These are phyloP conservation scores for Pythium aristosporum DNA, from an alignment of 352 stramenopile species.

Conservation along the genomic window DNA sequence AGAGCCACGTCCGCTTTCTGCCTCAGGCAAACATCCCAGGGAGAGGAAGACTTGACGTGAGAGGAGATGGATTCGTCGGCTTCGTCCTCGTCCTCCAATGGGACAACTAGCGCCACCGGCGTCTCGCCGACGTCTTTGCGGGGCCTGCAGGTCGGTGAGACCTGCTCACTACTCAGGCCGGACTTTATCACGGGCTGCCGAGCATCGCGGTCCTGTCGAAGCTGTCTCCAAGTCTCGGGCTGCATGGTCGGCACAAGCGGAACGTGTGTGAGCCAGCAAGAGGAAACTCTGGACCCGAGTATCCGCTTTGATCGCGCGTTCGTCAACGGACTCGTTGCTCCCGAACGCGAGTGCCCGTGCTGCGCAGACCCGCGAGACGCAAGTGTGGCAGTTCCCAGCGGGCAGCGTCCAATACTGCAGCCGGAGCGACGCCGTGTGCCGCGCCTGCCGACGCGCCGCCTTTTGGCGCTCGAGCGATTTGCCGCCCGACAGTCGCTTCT, in stretches of 20 bases:
- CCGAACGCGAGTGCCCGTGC: not conserved
- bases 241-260: constrained; percentile 7
- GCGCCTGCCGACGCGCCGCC: not conserved
- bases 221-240: constrained; percentile 4
- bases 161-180: not conserved
- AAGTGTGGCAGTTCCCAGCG: constrained; percentile 12
- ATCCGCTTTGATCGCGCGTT: not conserved
- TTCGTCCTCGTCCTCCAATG: not conserved
- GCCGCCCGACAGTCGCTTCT: constrained; percentile 14
- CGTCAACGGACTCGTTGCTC: not conserved
- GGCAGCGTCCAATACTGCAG: constrained; percentile 6
- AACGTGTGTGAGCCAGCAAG: not conserved
- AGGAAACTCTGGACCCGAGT: not conserved
- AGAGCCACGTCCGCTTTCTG: too few species aligned
- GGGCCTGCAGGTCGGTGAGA: not conserved
- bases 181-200: constrained; percentile 8
- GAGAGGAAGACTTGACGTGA: too few species aligned
- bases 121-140: not conserved
- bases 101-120: not conserved
- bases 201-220: constrained; percentile 1
- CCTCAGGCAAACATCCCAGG: too few species aligned
- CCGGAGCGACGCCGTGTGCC: constrained; percentile 4
- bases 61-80: too few species aligned
- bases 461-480: not conserved
- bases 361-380: not conserved